Conservation (phyloP, 148 eudicot genomes). For the Persicaria maculosa region DNA sequence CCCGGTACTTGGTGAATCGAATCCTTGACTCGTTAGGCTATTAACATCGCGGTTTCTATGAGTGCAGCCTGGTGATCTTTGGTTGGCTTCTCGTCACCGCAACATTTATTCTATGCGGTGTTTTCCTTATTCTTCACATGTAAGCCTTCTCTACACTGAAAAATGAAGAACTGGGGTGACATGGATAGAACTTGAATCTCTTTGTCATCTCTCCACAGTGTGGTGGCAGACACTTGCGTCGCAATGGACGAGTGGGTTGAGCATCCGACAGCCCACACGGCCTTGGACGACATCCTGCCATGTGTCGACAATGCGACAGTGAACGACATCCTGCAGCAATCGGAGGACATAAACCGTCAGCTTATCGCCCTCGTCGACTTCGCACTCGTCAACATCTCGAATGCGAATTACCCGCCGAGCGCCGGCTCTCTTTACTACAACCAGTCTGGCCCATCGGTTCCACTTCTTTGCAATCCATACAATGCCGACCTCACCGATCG, state of each 20-base stretch:
- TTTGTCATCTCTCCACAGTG: conserved; percentile 31
- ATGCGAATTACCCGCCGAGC: conserved; percentile 28
- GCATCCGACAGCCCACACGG: conserved; percentile 75
- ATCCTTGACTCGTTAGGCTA: no score
- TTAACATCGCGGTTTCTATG: background rate
- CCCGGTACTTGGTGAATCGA: background rate
- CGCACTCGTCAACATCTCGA: conserved; percentile 48
- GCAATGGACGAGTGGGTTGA: conserved; percentile 88
- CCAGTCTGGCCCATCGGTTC: conserved; percentile 75
- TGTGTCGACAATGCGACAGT: conserved; percentile 80
- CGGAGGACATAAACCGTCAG: conserved; percentile 62
- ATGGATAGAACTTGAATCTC: background rate
- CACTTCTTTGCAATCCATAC: conserved; percentile 72
- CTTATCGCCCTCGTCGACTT: conserved; percentile 40
- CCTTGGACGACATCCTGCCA: conserved; percentile 79
- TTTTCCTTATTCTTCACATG: conserved; percentile 85
- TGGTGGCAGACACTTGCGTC: conserved; percentile 79
- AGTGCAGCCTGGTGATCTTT: conserved; percentile 59
- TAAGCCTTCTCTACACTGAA: conserved; percentile 30
- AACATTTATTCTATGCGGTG: conserved; percentile 69
- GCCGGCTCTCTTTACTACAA: conserved; percentile 40
- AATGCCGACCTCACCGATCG: conserved; percentile 53
- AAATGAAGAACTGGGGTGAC: background rate
- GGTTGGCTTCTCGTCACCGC: conserved; percentile 77
- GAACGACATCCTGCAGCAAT: conserved; percentile 43